phyloP scores from a whole-genome alignment of 2,329 filamentous ascomycete species.

The Esteya vermicola region DNA sequence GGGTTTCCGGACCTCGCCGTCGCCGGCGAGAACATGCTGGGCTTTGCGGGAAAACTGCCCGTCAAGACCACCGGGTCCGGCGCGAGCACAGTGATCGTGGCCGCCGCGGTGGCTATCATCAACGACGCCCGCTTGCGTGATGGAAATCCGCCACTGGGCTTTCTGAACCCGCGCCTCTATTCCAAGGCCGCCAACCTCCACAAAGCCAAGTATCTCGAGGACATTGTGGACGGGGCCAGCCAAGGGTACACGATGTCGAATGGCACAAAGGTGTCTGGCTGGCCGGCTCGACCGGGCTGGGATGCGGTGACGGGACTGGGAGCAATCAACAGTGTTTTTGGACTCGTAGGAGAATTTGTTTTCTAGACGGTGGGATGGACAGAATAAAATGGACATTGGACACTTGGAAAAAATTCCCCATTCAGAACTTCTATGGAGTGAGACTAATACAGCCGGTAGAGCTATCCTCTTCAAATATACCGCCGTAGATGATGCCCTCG shows the following conservation, averaged over 20 bases:
- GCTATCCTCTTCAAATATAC: slow-evolving; percentile 39
- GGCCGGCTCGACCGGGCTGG: slow-evolving; percentile 29
- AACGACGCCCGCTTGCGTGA: slow-evolving; percentile 36
- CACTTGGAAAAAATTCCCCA: not conserved
- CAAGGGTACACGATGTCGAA: slow-evolving; percentile 22
- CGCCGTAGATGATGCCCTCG: slow-evolving; percentile 37
- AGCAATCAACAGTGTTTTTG: too few relatives aligned
- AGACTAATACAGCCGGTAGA: slow-evolving; percentile 22
- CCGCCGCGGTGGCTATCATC: slow-evolving; percentile 37
- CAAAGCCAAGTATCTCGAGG: slow-evolving; percentile 24
- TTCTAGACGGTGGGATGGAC: too few relatives aligned
- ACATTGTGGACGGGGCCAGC: slow-evolving; percentile 26
- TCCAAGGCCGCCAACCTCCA: too few relatives aligned
- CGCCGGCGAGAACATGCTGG: too few relatives aligned
- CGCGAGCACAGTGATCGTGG: slow-evolving; percentile 39
- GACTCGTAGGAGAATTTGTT: too few relatives aligned
- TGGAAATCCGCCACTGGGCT: slow-evolving; percentile 36
- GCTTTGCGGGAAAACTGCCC: slow-evolving; percentile 26
- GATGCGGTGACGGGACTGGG: slow-evolving; percentile 37
- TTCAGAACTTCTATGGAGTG: slow-evolving; percentile 12
- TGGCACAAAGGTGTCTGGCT: slow-evolving; percentile 22
- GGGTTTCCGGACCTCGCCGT: slow-evolving; percentile 37
- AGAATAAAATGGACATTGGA: too few relatives aligned
- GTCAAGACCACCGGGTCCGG: slow-evolving; percentile 27
- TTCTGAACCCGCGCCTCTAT: slow-evolving; percentile 37